Evolutionary conservation across 192 early-diverging fungal genomes (phyloP).

Genomic region (Backusella australiensis): DNA sequence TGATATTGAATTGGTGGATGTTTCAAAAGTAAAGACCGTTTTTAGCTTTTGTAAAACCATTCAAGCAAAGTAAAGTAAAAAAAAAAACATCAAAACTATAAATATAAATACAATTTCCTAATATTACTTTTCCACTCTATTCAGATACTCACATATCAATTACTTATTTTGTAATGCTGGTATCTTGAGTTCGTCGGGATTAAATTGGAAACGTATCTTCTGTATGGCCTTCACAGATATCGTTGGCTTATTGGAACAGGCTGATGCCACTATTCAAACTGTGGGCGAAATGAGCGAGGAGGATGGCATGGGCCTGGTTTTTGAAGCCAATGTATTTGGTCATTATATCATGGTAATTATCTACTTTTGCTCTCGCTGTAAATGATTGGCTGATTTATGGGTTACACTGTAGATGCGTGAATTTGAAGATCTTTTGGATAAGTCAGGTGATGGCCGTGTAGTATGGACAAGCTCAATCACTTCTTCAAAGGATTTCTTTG

Average conservation of each 20-base stretch:
- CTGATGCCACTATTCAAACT: slow-evolving; percentile 44
- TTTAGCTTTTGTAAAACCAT: slow-evolving; percentile 39
- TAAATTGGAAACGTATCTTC: slow-evolving; percentile 39
- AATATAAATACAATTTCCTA: neutral
- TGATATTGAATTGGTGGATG: slow-evolving; percentile 46
- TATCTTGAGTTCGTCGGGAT: slow-evolving; percentile 35
- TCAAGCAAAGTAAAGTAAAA: slow-evolving; percentile 35
- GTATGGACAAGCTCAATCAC: slow-evolving; percentile 58
- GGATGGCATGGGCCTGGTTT: slow-evolving; percentile 51
- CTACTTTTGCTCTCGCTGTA: neutral
- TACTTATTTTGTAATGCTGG: slow-evolving; percentile 60
- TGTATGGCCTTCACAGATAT: slow-evolving; percentile 33
- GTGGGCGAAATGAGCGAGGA: slow-evolving; percentile 47
- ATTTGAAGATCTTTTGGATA: slow-evolving; percentile 39
- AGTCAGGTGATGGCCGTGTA: slow-evolving; percentile 41
- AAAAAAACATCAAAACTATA: neutral
- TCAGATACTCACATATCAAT: slow-evolving; percentile 40
- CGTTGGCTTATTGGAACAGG: slow-evolving; percentile 34
- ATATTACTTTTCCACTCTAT: neutral
- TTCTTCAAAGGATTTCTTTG: slow-evolving; percentile 29
- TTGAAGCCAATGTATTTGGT: slow-evolving; percentile 58
- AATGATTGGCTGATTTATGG: neutral
- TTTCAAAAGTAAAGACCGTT: slow-evolving; percentile 35
- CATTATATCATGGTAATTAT: slow-evolving; percentile 54
- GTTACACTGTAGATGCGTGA: slow-evolving; percentile 39